Evolutionary conservation across 345 rosid species (phyloP).

Genomic region (Lepidium aucheri): DNA sequence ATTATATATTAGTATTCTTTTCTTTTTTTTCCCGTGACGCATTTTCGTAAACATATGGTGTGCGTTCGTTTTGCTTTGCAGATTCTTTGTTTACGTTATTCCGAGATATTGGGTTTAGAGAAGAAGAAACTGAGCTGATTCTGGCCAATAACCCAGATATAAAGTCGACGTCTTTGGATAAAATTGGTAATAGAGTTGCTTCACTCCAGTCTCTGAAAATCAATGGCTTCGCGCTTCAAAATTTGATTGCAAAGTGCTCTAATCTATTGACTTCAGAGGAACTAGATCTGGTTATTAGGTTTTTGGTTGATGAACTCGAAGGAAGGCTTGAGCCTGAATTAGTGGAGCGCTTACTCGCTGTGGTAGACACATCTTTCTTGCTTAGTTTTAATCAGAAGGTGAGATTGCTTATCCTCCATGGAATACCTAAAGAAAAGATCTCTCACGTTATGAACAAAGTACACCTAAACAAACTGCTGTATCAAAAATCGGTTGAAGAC

Average conservation of each 20-base stretch:
- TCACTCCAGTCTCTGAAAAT: constrained; percentile 47
- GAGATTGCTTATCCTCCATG: constrained; percentile 38
- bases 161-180: constrained; percentile 28
- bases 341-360: constrained; percentile 42
- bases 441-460: constrained; percentile 55
- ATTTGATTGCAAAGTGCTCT: constrained; percentile 43
- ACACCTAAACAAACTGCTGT: constrained; percentile 45
- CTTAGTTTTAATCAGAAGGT: constrained; percentile 52
- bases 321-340: constrained; percentile 44
- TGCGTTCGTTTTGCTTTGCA: constrained; percentile 24
- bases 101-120: constrained; percentile 33
- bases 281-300: constrained; percentile 34
- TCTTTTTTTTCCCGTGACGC: constrained; percentile 18
- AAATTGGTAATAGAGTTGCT: constrained; percentile 29
- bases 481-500: constrained; percentile 51
- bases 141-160: constrained; percentile 36
- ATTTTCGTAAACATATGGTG: constrained; percentile 15
- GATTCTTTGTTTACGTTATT: constrained; percentile 36
- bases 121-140: constrained; percentile 34
- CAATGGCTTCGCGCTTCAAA: constrained; percentile 35
- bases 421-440: constrained; percentile 45
- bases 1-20: neutral
- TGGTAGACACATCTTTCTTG: constrained; percentile 36
- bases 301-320: constrained; percentile 35
- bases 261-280: constrained; percentile 45